Evolutionary conservation across 441 rosid genomes (phyloP).

Genomic region (Hura crepitans): DNA sequence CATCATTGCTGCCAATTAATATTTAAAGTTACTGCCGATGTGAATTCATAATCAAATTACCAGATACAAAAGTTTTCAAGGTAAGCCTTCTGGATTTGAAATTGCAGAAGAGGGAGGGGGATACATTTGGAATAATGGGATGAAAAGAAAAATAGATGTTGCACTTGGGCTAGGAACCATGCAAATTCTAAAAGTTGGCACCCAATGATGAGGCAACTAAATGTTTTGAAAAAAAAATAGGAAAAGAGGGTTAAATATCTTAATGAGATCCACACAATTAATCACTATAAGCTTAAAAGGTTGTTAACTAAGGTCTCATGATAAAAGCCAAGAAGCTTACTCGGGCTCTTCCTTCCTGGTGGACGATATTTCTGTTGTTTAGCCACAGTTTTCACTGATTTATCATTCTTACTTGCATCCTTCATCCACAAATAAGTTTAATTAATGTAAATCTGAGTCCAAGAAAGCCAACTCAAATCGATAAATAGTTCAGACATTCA

Average conservation of each 20-base stretch:
- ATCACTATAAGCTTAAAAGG: background rate
- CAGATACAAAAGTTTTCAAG: too few relatives aligned
- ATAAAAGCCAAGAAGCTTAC: slow-evolving; percentile 40
- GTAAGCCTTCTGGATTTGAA: too few relatives aligned
- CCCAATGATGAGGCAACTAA: too few relatives aligned
- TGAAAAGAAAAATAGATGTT: too few relatives aligned
- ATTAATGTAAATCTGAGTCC: background rate
- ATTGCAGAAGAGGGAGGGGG: too few relatives aligned
- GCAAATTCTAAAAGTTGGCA: too few relatives aligned
- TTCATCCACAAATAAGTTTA: slow-evolving; percentile 22
- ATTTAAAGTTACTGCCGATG: background rate
- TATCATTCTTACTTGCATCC: slow-evolving; percentile 51
- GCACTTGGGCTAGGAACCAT: too few relatives aligned
- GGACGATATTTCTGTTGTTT: slow-evolving; percentile 59
- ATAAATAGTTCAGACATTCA: too few relatives aligned
- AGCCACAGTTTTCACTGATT: slow-evolving; percentile 35
- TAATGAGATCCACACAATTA: background rate
- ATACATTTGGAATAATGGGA: too few relatives aligned
- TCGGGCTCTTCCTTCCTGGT: slow-evolving; percentile 66
- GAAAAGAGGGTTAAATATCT: too few relatives aligned
- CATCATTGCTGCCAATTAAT: slow-evolving; percentile 29
- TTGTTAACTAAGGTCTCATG: background rate
- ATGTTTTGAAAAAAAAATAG: too few relatives aligned
- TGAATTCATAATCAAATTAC: too few relatives aligned
- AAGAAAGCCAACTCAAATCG: background rate